phyloP scores from a whole-genome alignment of 192 early-diverging fungal species.

The Funneliformis mosseae region DNA sequence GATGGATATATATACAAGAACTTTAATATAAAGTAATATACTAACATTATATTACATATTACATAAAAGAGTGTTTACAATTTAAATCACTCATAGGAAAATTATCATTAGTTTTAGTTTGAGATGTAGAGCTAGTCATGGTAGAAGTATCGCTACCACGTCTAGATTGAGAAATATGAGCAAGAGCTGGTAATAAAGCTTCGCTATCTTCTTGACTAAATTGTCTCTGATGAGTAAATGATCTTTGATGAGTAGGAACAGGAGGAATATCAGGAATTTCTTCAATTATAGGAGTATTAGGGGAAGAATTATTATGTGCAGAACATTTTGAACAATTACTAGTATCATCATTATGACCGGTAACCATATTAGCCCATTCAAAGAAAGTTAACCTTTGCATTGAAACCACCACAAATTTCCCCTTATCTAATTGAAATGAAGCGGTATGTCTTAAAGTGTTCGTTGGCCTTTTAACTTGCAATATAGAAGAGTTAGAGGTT shows the following conservation, averaged over 20 bases:
- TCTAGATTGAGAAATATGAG: constrained; percentile 18
- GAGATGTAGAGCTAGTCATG: constrained; percentile 8
- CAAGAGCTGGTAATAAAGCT: background rate
- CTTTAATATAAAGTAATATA: no score
- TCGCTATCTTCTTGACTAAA: background rate
- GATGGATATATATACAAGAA: no score
- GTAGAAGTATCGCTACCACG: constrained; percentile 18
- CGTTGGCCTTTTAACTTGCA: background rate
- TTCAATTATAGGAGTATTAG: background rate
- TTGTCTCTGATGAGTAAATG: background rate
- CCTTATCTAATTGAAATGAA: constrained; percentile 22
- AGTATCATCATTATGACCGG: constrained; percentile 13
- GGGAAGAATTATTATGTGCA: background rate
- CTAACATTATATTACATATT: no score
- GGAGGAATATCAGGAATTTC: background rate
- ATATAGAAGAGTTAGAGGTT: background rate
- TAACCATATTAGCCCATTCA: constrained; percentile 25
- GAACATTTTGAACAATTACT: background rate
- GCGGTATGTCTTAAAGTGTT: background rate
- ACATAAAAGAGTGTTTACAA: constrained; percentile 20
- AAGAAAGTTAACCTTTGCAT: constrained; percentile 20
- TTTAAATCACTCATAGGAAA: background rate
- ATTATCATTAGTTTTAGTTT: constrained; percentile 23
- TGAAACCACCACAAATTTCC: constrained; percentile 21
- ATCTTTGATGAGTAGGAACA: background rate